phyloP scores from a whole-genome alignment of 2,329 filamentous ascomycete species.

The Fusarium anguioides region DNA sequence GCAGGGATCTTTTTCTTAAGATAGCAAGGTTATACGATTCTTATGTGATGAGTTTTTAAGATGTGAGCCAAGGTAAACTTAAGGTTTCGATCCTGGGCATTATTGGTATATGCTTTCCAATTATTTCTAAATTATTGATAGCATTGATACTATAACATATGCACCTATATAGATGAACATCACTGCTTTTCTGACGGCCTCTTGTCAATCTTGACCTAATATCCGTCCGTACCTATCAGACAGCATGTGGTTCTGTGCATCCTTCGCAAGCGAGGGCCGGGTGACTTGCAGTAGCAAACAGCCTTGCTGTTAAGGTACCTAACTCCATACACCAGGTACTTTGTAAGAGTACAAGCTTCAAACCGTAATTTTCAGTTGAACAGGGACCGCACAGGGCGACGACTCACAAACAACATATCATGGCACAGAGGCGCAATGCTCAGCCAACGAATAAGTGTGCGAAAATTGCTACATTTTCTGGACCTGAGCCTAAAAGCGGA shows the following conservation, averaged over 20 bases:
- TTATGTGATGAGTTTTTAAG: not conserved
- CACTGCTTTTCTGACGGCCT: not conserved
- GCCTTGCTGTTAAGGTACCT: too few species aligned
- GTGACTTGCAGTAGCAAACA: slow-evolving; percentile 33
- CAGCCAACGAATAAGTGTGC: not conserved
- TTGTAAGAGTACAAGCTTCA: too few species aligned
- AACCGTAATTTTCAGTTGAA: slow-evolving; percentile 9
- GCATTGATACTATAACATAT: not conserved
- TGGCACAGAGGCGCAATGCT: not conserved
- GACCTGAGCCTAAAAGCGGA: not conserved
- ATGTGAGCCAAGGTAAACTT: not conserved
- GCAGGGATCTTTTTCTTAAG: too few species aligned
- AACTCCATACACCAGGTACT: too few species aligned
- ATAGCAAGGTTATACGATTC: too few species aligned
- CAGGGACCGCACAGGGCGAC: not conserved
- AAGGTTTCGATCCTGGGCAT: not conserved
- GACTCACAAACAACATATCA: not conserved
- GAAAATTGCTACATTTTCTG: not conserved
- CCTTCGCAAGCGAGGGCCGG: too few species aligned
- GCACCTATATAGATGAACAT: too few species aligned
- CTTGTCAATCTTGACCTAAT: too few species aligned
- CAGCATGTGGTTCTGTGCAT: too few species aligned
- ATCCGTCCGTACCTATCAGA: not conserved
- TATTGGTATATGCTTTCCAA: not conserved
- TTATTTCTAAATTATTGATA: not conserved